Evolutionary conservation across 176 grass and related monocot genomes (phyloP).

Genomic region (Olyra latifolia): DNA sequence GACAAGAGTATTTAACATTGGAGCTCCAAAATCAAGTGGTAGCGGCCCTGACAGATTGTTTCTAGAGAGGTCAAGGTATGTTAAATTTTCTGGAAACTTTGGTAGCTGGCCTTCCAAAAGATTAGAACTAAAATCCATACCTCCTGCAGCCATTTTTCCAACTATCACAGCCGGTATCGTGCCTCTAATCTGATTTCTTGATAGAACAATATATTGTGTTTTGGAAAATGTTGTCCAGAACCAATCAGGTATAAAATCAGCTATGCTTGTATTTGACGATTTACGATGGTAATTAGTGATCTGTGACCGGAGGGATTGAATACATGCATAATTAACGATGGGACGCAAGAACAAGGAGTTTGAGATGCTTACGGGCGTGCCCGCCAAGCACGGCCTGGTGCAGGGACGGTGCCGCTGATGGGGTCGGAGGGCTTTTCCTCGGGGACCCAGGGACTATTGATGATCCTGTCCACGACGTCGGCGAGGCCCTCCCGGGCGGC

Average conservation of each 20-base stretch:
- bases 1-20: not conserved
- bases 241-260: slow-evolving; percentile 35
- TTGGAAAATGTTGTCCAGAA: slow-evolving; percentile 31
- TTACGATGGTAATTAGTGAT: too few relatives aligned
- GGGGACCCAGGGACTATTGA: slow-evolving; percentile 39
- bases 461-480: slow-evolving; percentile 43
- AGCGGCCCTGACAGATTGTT: too few relatives aligned
- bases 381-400: slow-evolving; percentile 76
- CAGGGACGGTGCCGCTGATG: slow-evolving; percentile 51
- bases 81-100: not conserved
- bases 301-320: too few relatives aligned
- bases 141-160: not conserved
- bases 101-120: not conserved
- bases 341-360: too few relatives aligned
- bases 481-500: slow-evolving; percentile 61
- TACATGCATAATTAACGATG: too few relatives aligned
- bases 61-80: too few relatives aligned
- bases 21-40: too few relatives aligned
- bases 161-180: not conserved
- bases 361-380: slow-evolving; percentile 45
- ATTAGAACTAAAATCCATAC: slow-evolving; percentile 13
- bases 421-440: not conserved
- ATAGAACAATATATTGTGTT: not conserved
- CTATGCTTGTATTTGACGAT: too few relatives aligned
- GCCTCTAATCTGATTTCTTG: slow-evolving; percentile 15